Evolutionary conservation across 306 rosid species (phyloP).

Genomic region (Cucurbita ficifolia): DNA sequence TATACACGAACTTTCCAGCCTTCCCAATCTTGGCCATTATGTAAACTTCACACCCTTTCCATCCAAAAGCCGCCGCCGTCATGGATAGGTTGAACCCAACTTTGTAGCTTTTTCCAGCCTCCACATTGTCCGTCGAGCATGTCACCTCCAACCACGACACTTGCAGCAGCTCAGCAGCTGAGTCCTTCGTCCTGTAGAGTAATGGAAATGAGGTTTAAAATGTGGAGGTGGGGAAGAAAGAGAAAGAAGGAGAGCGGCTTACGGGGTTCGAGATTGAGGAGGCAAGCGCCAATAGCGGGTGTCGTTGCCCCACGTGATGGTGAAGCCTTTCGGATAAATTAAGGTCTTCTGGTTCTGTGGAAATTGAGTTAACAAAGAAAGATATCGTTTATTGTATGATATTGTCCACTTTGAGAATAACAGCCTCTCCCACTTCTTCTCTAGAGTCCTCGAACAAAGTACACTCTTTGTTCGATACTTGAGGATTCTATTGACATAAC

Average conservation of each 20-base stretch:
- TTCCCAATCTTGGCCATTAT: constrained; percentile 71
- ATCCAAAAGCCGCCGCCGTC: constrained; percentile 38
- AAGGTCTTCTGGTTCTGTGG: not conserved
- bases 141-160: constrained; percentile 83
- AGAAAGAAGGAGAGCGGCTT: not conserved
- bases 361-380: not conserved
- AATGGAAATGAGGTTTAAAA: not conserved
- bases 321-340: not conserved
- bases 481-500: too few relatives aligned
- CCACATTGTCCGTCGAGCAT: accelerated
- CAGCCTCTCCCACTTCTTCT: too few relatives aligned
- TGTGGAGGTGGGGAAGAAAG: too few relatives aligned
- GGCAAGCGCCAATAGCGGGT: not conserved
- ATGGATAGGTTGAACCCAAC: constrained; percentile 17
- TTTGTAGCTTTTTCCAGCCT: accelerated
- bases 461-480: too few relatives aligned
- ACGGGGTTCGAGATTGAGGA: not conserved
- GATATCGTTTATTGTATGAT: not conserved
- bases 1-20: constrained; percentile 16
- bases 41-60: constrained; percentile 29
- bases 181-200: not conserved
- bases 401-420: too few relatives aligned
- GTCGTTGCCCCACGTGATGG: constrained; percentile 1
- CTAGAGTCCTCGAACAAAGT: too few relatives aligned
- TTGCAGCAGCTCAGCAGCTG: constrained; percentile 27